These are phyloP conservation scores for Bocquillonia castaneifolia DNA, from an alignment of 441 rosid species.

Conservation along the genomic window DNA sequence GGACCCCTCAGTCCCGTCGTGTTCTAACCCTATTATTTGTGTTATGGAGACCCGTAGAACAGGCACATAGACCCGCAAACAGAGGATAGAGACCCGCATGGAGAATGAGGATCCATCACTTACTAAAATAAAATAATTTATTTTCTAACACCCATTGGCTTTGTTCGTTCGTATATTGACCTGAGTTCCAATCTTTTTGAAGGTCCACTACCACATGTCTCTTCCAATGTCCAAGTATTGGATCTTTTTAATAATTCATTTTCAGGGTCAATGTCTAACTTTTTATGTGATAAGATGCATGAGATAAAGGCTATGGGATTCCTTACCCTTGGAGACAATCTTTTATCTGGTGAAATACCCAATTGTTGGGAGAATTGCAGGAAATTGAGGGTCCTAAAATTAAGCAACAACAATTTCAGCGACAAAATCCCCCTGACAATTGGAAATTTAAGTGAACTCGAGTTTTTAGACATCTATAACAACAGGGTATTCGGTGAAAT, in stretches of 20 bases:
- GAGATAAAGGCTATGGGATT: fast-evolving
- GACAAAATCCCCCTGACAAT: background rate
- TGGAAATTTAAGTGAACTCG: background rate
- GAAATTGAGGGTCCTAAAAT: background rate
- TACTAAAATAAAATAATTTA: too few species aligned
- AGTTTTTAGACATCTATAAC: slow-evolving; percentile 5
- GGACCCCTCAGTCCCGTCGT: too few species aligned
- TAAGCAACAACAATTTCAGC: background rate
- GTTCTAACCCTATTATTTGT: too few species aligned
- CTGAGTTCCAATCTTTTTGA: slow-evolving; percentile 1
- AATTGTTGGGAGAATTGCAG: background rate
- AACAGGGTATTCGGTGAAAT: slow-evolving; percentile 2
- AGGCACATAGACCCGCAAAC: too few species aligned
- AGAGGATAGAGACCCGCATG: too few species aligned
- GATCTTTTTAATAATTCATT: slow-evolving; percentile 12
- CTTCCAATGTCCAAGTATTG: background rate
- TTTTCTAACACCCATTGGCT: background rate
- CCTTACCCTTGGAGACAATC: slow-evolving; percentile 18
- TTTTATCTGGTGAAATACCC: slow-evolving; percentile 3
- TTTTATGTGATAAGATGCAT: background rate
- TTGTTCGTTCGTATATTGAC: background rate
- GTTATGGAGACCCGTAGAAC: too few species aligned
- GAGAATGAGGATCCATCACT: too few species aligned
- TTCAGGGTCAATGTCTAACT: background rate
- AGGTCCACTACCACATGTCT: slow-evolving; percentile 4